Percentiles rank a stretch among this genome's conserved stretches.
Evolutionary conservation across 2,329 filamentous ascomycete species (phyloP).

Genomic region (Botrytis pseudocinerea): DNA sequence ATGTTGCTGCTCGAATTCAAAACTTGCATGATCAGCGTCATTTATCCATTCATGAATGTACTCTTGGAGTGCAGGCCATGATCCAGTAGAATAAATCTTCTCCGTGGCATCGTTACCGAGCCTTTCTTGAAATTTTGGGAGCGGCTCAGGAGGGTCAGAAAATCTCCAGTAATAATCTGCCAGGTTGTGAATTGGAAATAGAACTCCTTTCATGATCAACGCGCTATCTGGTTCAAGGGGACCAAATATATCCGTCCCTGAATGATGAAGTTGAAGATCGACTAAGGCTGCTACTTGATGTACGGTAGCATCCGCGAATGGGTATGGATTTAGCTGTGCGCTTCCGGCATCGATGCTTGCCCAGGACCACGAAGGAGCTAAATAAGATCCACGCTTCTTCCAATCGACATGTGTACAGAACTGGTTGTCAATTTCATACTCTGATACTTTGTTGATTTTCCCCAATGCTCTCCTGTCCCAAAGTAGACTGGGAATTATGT

Average conservation of each 20-base stretch:
- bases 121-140: neutral
- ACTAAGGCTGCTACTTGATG: slow-evolving; percentile 22
- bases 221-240: slow-evolving; percentile 14
- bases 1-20: slow-evolving; percentile 30
- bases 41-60: slow-evolving; percentile 22
- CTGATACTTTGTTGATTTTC: slow-evolving; percentile 2
- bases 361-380: slow-evolving; percentile 28
- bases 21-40: slow-evolving; percentile 7
- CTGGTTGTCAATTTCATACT: neutral
- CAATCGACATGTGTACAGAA: slow-evolving; percentile 21
- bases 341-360: slow-evolving; percentile 26
- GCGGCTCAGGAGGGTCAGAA: slow-evolving; percentile 6
- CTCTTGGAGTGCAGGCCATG: slow-evolving; percentile 20
- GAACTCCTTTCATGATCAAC: slow-evolving; percentile 14
- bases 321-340: slow-evolving; percentile 8
- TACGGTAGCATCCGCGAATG: slow-evolving; percentile 9
- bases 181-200: slow-evolving; percentile 19
- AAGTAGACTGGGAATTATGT: slow-evolving; percentile 20
- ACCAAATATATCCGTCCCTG: slow-evolving; percentile 16
- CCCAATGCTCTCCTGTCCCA: slow-evolving; percentile 20
- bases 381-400: slow-evolving; percentile 21
- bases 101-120: neutral
- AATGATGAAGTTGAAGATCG: slow-evolving; percentile 15
- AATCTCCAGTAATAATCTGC: slow-evolving; percentile 19
- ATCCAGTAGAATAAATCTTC: neutral